A percentile compares a stretch with the other conserved stretches of the same genome.
Conservation (phyloP, 345 rosid genomes). For the Pseudoturritis turrita region DNA sequence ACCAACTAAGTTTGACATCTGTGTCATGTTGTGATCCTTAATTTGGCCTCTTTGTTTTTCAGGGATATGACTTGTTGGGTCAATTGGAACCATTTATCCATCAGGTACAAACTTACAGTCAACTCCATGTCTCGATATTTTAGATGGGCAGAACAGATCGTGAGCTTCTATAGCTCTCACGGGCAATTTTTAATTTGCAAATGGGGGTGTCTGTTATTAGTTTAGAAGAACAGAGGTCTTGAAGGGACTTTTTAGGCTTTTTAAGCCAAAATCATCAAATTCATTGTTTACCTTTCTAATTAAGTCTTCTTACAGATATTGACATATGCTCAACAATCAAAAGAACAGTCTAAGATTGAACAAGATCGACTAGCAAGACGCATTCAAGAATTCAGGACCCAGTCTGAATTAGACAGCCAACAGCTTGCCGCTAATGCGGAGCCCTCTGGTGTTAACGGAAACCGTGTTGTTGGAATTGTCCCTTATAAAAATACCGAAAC, state of each 20-base stretch:
- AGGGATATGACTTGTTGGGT: conserved; percentile 78
- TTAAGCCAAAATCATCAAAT: neutral
- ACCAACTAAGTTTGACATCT: neutral
- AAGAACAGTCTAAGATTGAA: conserved; percentile 73
- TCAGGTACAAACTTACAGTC: conserved; percentile 48
- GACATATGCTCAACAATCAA: conserved; percentile 85
- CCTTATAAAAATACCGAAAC: conserved; percentile 53
- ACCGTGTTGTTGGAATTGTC: conserved; percentile 39
- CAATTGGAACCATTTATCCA: conserved; percentile 85
- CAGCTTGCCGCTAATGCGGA: conserved; percentile 43
- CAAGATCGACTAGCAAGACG: conserved; percentile 82
- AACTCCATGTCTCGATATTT: neutral
- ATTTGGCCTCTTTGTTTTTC: conserved; percentile 27
- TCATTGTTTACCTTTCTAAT: neutral
- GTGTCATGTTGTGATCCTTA: neutral
- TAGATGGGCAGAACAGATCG: neutral
- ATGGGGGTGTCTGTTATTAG: neutral
- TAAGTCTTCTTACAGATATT: conserved; percentile 46
- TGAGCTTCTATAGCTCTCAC: neutral
- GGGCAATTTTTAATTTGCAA: neutral
- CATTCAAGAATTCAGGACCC: conserved; percentile 92
- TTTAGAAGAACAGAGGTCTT: neutral
- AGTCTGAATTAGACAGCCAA: conserved; percentile 61
- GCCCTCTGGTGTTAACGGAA: conserved; percentile 38
- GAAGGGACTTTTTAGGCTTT: neutral